Percentiles rank a stretch among this genome's conserved stretches.
These are phyloP conservation scores for Pisolithus tinctorius DNA, from an alignment of 768 basidiomycete species.

Conservation along the genomic window DNA sequence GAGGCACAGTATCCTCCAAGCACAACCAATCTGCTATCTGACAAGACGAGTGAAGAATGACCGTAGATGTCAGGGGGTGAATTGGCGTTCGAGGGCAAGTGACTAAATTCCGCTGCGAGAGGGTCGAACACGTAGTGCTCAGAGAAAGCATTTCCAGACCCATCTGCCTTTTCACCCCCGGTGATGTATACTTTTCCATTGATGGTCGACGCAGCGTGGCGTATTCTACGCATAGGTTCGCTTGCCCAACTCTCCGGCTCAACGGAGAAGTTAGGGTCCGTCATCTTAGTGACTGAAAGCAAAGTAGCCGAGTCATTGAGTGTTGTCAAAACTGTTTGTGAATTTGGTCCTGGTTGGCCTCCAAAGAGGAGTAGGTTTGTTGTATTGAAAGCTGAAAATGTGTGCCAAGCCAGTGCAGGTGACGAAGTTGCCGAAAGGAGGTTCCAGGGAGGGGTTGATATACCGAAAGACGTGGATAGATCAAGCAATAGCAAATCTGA, in stretches of 20 bases:
- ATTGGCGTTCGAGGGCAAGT: conserved; percentile 41
- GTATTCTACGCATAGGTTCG: conserved; percentile 72
- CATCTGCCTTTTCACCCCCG: conserved; percentile 81
- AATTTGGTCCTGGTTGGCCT: conserved; percentile 62
- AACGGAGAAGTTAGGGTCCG: conserved; percentile 39
- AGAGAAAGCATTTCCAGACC: conserved; percentile 54
- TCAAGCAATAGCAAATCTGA: conserved; percentile 69
- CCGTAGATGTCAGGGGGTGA: conserved; percentile 68
- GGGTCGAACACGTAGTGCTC: conserved; percentile 63
- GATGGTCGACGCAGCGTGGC: conserved; percentile 55
- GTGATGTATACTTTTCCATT: conserved; percentile 59
- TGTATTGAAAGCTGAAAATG: conserved; percentile 58
- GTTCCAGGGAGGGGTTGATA: conserved; percentile 64
- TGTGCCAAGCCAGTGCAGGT: conserved; percentile 74
- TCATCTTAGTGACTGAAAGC: conserved; percentile 37
- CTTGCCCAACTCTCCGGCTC: conserved; percentile 48
- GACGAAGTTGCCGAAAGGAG: conserved; percentile 44
- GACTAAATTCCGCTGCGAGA: conserved; percentile 41
- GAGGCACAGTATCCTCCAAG: conserved; percentile 66
- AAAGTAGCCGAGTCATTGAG: conserved; percentile 58
- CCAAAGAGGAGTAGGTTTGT: conserved; percentile 62
- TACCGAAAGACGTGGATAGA: conserved; percentile 50
- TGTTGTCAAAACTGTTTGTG: conserved; percentile 42
- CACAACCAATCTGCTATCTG: conserved; percentile 62
- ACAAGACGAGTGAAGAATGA: conserved; percentile 62